phyloP scores from a whole-genome alignment of 495 filamentous ascomycete genomes.

The Monascus purpureus region DNA sequence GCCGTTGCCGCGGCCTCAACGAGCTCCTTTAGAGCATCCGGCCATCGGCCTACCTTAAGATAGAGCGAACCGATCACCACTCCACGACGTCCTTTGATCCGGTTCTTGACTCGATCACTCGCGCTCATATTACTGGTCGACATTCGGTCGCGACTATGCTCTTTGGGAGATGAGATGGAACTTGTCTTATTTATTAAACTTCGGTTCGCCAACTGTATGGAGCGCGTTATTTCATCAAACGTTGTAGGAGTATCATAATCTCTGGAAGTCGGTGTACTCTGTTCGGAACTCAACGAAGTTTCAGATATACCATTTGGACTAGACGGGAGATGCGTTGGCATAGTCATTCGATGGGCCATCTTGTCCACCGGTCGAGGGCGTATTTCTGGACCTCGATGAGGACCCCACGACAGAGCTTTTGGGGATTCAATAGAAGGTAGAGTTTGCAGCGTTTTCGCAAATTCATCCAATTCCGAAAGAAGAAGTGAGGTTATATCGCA shows the following conservation, averaged over 20 bases:
- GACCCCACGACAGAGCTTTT: slow-evolving; percentile 31
- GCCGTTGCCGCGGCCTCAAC: slow-evolving; percentile 64
- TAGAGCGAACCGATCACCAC: slow-evolving; percentile 78
- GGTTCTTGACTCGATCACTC: slow-evolving; percentile 66
- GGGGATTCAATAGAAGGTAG: slow-evolving; percentile 72
- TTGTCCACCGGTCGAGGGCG: slow-evolving; percentile 31
- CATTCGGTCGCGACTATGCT: slow-evolving; percentile 57
- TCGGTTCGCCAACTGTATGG: slow-evolving; percentile 29
- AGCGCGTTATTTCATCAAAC: slow-evolving; percentile 54
- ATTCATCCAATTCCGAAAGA: slow-evolving; percentile 73
- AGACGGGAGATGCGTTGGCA: slow-evolving; percentile 48
- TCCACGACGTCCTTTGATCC: slow-evolving; percentile 66
- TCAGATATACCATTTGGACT: slow-evolving; percentile 37
- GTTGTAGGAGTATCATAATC: slow-evolving; percentile 49
- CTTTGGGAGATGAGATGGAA: slow-evolving; percentile 26
- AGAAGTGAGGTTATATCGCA: slow-evolving; percentile 79
- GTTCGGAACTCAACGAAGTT: slow-evolving; percentile 34
- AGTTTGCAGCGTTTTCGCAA: slow-evolving; percentile 73
- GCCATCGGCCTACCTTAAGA: slow-evolving; percentile 77
- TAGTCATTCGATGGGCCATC: slow-evolving; percentile 58
- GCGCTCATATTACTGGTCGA: slow-evolving; percentile 77
- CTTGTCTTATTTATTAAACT: slow-evolving; percentile 19
- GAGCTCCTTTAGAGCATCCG: slow-evolving; percentile 76
- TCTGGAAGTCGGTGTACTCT: slow-evolving; percentile 29
- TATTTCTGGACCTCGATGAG: slow-evolving; percentile 29